Conservation (phyloP, 225 moss, liverwort and hornwort genomes). For the Asterella californica region DNA sequence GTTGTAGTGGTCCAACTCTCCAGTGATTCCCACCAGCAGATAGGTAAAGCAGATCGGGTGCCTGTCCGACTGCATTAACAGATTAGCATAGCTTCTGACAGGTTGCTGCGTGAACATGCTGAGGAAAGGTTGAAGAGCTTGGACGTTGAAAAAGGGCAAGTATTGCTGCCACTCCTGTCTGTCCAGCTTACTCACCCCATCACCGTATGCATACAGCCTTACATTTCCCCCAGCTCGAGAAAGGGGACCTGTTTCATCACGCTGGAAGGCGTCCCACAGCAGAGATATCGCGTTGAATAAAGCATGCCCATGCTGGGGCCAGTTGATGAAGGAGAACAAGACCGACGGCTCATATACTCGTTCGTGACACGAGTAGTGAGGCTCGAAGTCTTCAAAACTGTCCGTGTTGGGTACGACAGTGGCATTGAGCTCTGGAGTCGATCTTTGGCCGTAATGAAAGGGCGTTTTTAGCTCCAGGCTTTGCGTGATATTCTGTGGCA, state of each 20-base stretch:
- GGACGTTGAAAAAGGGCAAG: constrained; percentile 21
- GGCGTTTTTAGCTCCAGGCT: constrained; percentile 5
- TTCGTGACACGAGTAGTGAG: constrained; percentile 29
- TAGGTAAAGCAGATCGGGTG: constrained; percentile 36
- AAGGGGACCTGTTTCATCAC: constrained; percentile 27
- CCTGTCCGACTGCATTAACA: constrained; percentile 30
- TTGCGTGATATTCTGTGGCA: neutral
- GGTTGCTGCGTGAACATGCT: constrained; percentile 32
- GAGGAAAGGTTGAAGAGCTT: constrained; percentile 16
- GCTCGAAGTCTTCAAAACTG: constrained; percentile 27
- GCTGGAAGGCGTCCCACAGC: constrained; percentile 34
- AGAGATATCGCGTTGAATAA: constrained; percentile 32
- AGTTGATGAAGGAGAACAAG: constrained; percentile 35
- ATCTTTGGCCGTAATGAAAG: constrained; percentile 17
- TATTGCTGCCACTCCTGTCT: constrained; percentile 34
- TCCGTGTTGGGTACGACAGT: constrained; percentile 20
- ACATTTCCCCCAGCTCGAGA: constrained; percentile 31
- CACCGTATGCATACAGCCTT: constrained; percentile 30
- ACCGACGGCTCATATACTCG: constrained; percentile 36
- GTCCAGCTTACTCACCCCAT: constrained; percentile 5
- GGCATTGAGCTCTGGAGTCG: constrained; percentile 17
- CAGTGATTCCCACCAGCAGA: constrained; percentile 24
- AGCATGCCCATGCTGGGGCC: constrained; percentile 37
- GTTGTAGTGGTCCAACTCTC: constrained; percentile 33
- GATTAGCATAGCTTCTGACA: constrained; percentile 27